Evolutionary conservation across 805 yeast genomes (phyloP), one percentile per base, ranked within the genome.

Genomic region (Suhomyces vadensis): DNA sequence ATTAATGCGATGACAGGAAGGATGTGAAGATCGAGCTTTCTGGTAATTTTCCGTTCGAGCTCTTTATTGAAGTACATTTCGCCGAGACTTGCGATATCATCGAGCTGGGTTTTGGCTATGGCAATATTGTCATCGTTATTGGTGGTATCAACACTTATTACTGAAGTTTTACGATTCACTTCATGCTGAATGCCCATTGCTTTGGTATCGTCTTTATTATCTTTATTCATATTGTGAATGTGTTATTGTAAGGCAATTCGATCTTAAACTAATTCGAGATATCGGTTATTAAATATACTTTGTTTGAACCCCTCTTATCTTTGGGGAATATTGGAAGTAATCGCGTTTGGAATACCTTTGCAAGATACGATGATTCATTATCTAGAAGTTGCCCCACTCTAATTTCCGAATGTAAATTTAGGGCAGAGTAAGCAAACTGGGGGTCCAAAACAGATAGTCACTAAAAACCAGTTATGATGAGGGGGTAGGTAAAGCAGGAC

Each of bases 1-100:
- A 73, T 67, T 21, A 73, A 24, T 14, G 78, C 71, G 41, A 73
- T 61, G 36, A 72, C 57, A 1, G 80, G 80, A 20, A 76, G 56
- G 22, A 75, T 70, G 42, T 69, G 57, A 35, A 65, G 38, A 49
- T 75, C 81, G 16, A 75, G 60, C 53, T 75, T 75, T 41, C 72
- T 56, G 35, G 66, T 58, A 11, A 69, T 55, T n/a, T 57, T 46
- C 22, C 61, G 54, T 44, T 68, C 73, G 26, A 60, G 49, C 7
- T 31, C 37, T 22, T 53, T 47, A 40, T 58, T 53, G 16, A 47
- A 46, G 19, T 47, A 43, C 14, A 47, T 42, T 23, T 48, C 48
- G 23, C 37, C 44, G 11, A 55, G 37, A 24, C 49, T 46, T 25
- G 48, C 48, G n/a, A 55, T 41, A 31, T 48, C 55, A 9, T 56